Conservation (phyloP, 2,329 filamentous ascomycete genomes). For the Kalaharituber pfeilii region DNA sequence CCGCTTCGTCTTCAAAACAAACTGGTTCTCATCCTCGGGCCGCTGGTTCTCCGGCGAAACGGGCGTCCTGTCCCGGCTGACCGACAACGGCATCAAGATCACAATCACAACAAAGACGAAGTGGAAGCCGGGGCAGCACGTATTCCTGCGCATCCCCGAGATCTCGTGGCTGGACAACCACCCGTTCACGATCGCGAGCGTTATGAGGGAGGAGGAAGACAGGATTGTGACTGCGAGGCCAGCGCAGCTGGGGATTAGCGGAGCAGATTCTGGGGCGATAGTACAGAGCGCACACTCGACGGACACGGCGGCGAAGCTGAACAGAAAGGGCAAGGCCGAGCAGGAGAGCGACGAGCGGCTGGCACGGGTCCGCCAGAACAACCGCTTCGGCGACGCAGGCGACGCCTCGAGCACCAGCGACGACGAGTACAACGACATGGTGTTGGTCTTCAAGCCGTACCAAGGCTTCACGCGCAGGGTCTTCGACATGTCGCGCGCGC, state of each 20-base stretch:
- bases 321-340: neutral
- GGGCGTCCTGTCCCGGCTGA: conserved; percentile 71
- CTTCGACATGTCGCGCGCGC: conserved; percentile 35
- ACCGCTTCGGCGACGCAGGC: neutral
- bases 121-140: conserved; percentile 87
- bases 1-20: conserved; percentile 60
- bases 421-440: conserved; percentile 58
- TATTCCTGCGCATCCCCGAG: conserved; percentile 85
- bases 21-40: conserved; percentile 56
- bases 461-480: conserved; percentile 77
- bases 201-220: conserved; percentile 28
- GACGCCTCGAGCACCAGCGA: neutral
- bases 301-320: neutral
- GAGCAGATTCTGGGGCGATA: conserved; percentile 27
- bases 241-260: conserved; percentile 92
- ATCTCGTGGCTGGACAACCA: conserved; percentile 86
- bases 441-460: conserved; percentile 80
- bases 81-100: conserved; percentile 87
- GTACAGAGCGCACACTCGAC: no score
- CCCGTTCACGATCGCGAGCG: conserved; percentile 80
- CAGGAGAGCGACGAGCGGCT: neutral
- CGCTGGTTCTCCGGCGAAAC: conserved; percentile 75
- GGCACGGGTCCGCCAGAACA: conserved; percentile 52
- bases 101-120: conserved; percentile 84
- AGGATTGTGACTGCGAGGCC: no score